Evolutionary conservation across 2,329 filamentous ascomycete species (phyloP).

Genomic region (Aspergillus hortae): DNA sequence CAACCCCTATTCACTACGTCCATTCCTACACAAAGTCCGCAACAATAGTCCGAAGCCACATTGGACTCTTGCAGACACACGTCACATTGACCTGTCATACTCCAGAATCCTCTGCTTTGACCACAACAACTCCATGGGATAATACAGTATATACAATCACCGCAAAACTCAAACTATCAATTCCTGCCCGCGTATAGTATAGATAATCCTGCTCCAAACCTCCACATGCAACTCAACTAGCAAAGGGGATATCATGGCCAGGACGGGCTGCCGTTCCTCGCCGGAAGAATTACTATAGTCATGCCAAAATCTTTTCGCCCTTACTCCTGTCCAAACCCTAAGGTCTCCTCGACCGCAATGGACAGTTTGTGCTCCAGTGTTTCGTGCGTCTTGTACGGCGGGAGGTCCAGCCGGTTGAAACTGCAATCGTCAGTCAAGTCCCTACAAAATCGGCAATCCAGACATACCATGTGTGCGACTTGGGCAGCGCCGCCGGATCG

Average conservation of each 20-base stretch:
- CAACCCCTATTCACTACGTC: background rate
- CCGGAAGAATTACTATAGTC: background rate
- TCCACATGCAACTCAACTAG: constrained; percentile 8
- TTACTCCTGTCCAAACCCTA: constrained; percentile 98
- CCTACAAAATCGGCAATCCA: background rate
- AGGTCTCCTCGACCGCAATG: constrained; percentile 96
- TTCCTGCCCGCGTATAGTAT: constrained; percentile 5
- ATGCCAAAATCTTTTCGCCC: constrained; percentile 7
- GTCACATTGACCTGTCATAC: background rate
- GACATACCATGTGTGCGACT: constrained; percentile 94
- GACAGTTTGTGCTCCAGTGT: constrained; percentile 84
- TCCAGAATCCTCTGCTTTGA: background rate
- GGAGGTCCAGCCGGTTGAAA: constrained; percentile 95
- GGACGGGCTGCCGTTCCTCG: background rate
- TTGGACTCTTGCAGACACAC: too few relatives aligned
- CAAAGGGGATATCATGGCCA: constrained; percentile 2
- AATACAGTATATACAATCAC: constrained; percentile 18
- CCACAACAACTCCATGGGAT: background rate
- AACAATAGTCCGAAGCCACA: background rate
- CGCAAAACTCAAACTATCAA: constrained; percentile 1
- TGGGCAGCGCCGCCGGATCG: constrained; percentile 83
- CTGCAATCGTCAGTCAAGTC: constrained; percentile 42
- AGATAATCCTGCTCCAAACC: constrained; percentile 6
- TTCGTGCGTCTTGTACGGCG: constrained; percentile 86
- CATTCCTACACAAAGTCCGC: background rate